Evolutionary conservation across 345 rosid species (phyloP).

Genomic region (Salix suchowensis): DNA sequence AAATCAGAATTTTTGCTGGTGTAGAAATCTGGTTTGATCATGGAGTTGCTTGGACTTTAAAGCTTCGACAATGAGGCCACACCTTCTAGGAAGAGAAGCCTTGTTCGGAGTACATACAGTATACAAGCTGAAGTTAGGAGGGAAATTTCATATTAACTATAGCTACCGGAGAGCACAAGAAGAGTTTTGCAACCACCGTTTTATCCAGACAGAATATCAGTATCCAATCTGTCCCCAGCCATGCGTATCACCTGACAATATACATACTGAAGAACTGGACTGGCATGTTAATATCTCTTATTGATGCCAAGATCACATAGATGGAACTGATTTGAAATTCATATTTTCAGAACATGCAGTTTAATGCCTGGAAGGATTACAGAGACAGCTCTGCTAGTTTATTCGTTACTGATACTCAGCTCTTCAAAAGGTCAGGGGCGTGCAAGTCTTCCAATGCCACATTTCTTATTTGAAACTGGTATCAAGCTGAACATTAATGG

Average conservation of each 20-base stretch:
- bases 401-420: background rate
- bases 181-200: constrained; percentile 36
- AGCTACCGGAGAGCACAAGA: constrained; percentile 28
- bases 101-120: background rate
- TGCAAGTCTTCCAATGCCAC: background rate
- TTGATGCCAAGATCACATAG: background rate
- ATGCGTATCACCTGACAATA: constrained; percentile 35
- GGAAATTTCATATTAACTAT: background rate
- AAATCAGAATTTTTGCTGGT: constrained; percentile 28
- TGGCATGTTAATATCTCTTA: background rate
- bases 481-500: background rate
- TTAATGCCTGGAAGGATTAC: background rate
- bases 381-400: background rate
- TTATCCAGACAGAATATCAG: constrained; percentile 32
- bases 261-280: background rate
- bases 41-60: constrained; percentile 18
- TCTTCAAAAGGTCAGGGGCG: background rate
- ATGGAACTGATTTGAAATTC: background rate
- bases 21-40: constrained; percentile 29
- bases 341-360: background rate
- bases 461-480: background rate
- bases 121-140: background rate
- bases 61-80: constrained; percentile 27
- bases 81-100: constrained; percentile 8
- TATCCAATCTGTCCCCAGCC: constrained; percentile 36